phyloP scores from a whole-genome alignment of 495 filamentous ascomycete genomes.

The Xylaria acuta region DNA sequence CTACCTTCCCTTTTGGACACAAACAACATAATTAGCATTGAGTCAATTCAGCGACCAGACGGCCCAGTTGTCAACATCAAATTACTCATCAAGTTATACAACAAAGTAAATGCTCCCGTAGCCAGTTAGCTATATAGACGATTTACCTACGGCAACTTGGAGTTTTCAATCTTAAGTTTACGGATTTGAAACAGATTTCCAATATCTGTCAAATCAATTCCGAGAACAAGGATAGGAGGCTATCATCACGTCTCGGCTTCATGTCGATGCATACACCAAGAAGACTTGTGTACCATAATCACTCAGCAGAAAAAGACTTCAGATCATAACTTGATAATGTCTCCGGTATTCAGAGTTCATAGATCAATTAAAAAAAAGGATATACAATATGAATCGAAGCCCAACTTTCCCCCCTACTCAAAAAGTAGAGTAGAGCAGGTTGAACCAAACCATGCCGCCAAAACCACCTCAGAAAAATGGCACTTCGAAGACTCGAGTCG shows the following conservation, averaged over 20 bases:
- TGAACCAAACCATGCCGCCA: background rate
- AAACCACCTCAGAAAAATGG: background rate
- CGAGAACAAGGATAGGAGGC: background rate
- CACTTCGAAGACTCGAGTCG: background rate
- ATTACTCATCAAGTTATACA: background rate
- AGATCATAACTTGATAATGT: background rate
- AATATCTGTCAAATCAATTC: background rate
- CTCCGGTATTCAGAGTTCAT: conserved; percentile 19
- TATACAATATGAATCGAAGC: conserved; percentile 22
- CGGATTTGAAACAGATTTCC: background rate
- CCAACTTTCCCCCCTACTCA: background rate
- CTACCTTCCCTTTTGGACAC: background rate
- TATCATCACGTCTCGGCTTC: background rate
- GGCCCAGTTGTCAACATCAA: background rate
- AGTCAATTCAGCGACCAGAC: background rate
- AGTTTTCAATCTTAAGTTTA: background rate
- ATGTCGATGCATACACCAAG: background rate
- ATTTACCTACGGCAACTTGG: too few relatives aligned
- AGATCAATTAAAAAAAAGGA: conserved; percentile 12
- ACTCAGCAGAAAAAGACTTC: background rate
- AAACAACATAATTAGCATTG: background rate
- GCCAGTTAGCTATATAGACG: too few relatives aligned
- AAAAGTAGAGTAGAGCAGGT: background rate
- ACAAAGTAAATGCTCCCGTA: too few relatives aligned
- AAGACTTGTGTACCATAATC: background rate